phyloP scores from a whole-genome alignment of 768 basidiomycete species.

The Tulasnella sp. region DNA sequence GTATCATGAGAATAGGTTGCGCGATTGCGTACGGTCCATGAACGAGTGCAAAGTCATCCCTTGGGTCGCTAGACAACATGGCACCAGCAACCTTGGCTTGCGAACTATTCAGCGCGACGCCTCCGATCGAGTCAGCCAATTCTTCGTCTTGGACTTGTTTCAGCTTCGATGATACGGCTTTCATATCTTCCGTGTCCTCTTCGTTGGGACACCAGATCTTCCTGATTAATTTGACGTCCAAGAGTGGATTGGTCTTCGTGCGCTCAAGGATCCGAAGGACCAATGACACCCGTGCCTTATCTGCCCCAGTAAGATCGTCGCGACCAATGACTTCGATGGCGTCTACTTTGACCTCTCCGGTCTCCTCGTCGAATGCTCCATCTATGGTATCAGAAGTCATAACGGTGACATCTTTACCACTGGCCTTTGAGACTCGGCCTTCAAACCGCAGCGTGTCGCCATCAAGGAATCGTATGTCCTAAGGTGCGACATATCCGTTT shows the following conservation, averaged over 20 bases:
- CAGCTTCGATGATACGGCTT: not conserved
- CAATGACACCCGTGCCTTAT: conserved; percentile 32
- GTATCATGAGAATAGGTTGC: not conserved
- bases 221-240: conserved; percentile 28
- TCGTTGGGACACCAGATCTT: conserved; percentile 33
- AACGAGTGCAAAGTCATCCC: conserved; percentile 15
- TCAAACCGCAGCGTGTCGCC: conserved; percentile 1
- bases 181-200: conserved; percentile 12
- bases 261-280: conserved; percentile 29
- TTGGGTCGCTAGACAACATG: conserved; percentile 25
- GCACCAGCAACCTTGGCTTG: conserved; percentile 30
- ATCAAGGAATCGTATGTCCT: not conserved
- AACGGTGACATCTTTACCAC: conserved; percentile 24
- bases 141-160: not conserved
- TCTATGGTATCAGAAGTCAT: conserved; percentile 11
- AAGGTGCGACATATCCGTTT: not conserved
- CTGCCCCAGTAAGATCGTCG: conserved; percentile 32
- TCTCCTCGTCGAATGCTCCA: conserved; percentile 16
- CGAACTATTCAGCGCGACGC: conserved; percentile 28
- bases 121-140: not conserved
- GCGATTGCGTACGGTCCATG: conserved; percentile 15
- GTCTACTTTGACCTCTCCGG: conserved; percentile 18
- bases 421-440: conserved; percentile 30
- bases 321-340: conserved; percentile 34
- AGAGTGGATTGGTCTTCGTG: conserved; percentile 24